A percentile compares a stretch with the other conserved stretches of the same genome.
Conservation (phyloP, 495 filamentous ascomycete genomes). For the Xylaria nigripes region DNA sequence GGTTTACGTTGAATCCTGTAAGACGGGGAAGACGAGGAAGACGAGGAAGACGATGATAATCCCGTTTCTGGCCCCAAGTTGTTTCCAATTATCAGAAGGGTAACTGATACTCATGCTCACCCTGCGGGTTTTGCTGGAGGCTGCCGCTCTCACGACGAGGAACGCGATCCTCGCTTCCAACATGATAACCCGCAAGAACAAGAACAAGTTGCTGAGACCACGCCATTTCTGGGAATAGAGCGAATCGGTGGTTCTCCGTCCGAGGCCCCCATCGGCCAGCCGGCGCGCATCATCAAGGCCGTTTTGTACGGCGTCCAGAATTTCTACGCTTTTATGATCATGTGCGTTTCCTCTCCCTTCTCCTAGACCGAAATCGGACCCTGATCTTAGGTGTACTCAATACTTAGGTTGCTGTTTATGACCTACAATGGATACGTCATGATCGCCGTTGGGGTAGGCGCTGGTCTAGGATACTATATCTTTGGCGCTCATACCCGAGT, state of each 20-base stretch:
- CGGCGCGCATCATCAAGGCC: constrained; percentile 68
- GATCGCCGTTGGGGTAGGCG: constrained; percentile 81
- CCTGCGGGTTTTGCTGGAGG: constrained; percentile 4
- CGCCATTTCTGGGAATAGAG: constrained; percentile 46
- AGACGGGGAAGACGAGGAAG: background rate
- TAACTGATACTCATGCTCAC: constrained; percentile 8
- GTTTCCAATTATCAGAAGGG: background rate
- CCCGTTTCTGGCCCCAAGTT: background rate
- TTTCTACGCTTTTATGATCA: constrained; percentile 99
- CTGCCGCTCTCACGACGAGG: background rate
- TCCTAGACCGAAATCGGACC: background rate
- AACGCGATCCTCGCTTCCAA: constrained; percentile 11
- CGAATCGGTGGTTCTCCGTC: constrained; percentile 31
- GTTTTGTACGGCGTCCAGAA: constrained; percentile 86
- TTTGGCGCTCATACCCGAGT: constrained; percentile 64
- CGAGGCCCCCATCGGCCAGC: constrained; percentile 42
- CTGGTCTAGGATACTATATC: constrained; percentile 76
- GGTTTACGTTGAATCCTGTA: background rate
- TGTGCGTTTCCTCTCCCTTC: constrained; percentile 54
- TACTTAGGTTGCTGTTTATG: constrained; percentile 92
- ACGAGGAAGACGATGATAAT: too few species aligned
- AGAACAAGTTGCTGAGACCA: constrained; percentile 48
- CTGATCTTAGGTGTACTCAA: background rate
- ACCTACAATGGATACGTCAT: constrained; percentile 99
- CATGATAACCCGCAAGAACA: constrained; percentile 32